Percentiles rank a stretch among this genome's conserved stretches.
These are phyloP conservation scores for Tubosaeta sp. DNA, from an alignment of 768 basidiomycete genomes.

Conservation along the genomic window DNA sequence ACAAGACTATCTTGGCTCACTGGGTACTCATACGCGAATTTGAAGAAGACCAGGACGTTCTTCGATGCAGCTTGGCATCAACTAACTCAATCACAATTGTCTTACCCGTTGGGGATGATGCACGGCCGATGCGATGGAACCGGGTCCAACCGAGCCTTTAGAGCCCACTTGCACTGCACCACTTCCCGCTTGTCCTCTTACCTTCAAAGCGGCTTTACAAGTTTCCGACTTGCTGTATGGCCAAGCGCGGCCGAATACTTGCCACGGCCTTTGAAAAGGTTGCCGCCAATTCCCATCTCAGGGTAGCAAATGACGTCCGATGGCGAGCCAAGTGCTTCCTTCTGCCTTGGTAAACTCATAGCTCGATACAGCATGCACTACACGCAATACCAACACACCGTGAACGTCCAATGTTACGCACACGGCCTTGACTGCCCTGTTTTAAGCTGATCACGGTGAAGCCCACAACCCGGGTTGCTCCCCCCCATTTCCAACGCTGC, in stretches of 20 bases:
- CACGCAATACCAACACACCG: background rate
- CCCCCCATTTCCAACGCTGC: background rate
- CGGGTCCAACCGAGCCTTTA: background rate
- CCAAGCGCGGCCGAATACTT: background rate
- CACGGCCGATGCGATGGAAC: background rate
- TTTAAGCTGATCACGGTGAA: background rate
- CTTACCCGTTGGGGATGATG: background rate
- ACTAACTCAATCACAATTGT: background rate
- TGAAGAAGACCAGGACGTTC: background rate
- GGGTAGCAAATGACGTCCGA: background rate
- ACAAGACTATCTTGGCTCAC: background rate
- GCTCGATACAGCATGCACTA: background rate
- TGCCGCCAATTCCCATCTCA: too few species aligned
- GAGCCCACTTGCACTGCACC: background rate
- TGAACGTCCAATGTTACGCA: background rate
- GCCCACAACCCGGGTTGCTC: background rate
- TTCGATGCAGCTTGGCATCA: background rate
- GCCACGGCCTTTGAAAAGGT: too few species aligned
- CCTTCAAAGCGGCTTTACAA: background rate
- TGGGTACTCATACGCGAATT: background rate
- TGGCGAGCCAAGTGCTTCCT: background rate
- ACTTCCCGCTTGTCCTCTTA: background rate
- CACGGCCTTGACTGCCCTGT: background rate
- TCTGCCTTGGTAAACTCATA: background rate
- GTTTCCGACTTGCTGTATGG: background rate